Evolutionary conservation across 495 filamentous ascomycete genomes (phyloP).

Genomic region (Pseudomonodictys pantanalensis): DNA sequence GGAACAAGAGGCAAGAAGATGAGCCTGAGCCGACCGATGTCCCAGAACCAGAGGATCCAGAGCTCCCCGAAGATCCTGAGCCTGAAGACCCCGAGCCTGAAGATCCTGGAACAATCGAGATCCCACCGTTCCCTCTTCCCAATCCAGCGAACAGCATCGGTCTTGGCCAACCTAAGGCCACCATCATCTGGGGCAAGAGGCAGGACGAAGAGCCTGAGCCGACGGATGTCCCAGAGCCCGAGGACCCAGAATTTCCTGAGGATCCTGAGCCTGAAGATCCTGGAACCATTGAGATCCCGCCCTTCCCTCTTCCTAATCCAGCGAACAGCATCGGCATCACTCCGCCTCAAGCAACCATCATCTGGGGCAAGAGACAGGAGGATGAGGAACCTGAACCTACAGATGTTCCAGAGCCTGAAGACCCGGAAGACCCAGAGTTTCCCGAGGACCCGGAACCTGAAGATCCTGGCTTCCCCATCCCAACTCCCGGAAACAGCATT

Average conservation of each 20-base stretch:
- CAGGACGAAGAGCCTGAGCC: not conserved
- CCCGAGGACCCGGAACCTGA: not conserved
- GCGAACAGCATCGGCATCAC: conserved; percentile 9
- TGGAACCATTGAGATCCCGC: no score
- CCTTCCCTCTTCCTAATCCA: not conserved
- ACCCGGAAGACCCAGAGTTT: not conserved
- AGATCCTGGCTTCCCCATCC: not conserved
- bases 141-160: not conserved
- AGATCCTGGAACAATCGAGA: not conserved
- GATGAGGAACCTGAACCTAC: not conserved
- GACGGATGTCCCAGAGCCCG: not conserved
- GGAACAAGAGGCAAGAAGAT: conserved; percentile 11
- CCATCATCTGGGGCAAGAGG: conserved; percentile 17
- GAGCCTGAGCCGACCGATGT: conserved; percentile 7
- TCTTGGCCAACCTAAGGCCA: not conserved
- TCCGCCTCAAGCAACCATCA: conserved; percentile 8
- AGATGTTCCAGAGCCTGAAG: not conserved
- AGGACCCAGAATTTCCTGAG: not conserved
- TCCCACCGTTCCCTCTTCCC: conserved; percentile 3
- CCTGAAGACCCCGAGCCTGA: conserved; percentile 6
- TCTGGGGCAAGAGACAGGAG: conserved; percentile 16
- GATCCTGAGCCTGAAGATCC: conserved; percentile 5
- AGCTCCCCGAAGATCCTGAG: not conserved
- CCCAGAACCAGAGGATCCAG: conserved; percentile 3
- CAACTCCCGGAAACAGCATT: conserved; percentile 3